These are phyloP conservation scores for Aspergillus calidoustus DNA, from an alignment of 2,329 filamentous ascomycete genomes.

Conservation along the genomic window DNA sequence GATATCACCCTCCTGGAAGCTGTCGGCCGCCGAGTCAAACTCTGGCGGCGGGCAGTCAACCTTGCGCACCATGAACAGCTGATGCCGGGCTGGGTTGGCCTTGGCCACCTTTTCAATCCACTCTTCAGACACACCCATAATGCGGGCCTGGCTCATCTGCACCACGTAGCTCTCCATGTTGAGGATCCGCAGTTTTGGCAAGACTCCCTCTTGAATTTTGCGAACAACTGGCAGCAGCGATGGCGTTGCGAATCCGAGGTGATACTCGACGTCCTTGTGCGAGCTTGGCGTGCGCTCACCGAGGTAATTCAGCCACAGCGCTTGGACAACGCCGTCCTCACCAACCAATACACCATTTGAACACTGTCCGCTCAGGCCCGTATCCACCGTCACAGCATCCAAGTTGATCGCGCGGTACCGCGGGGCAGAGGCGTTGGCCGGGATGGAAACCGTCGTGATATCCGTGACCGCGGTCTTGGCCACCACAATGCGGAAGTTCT, in stretches of 20 bases:
- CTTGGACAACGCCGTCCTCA: conserved; percentile 89
- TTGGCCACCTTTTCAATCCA: conserved; percentile 91
- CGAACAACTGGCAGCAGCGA: conserved; percentile 86
- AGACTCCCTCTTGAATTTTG: conserved; percentile 78
- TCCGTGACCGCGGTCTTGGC: conserved; percentile 95
- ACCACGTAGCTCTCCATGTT: conserved; percentile 94
- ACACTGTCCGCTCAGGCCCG: conserved; percentile 85
- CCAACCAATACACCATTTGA: conserved; percentile 91
- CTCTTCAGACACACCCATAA: conserved; percentile 95
- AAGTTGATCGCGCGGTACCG: conserved; percentile 94
- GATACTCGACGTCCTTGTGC: conserved; percentile 93
- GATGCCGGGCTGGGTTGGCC: conserved; percentile 89
- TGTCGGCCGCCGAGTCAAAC: conserved; percentile 53
- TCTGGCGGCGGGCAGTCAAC: conserved; percentile 65
- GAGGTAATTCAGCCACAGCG: conserved; percentile 94
- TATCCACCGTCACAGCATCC: conserved; percentile 96
- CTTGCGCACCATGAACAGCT: conserved; percentile 98
- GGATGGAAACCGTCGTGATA: conserved; percentile 95
- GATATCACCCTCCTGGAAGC: conserved; percentile 87
- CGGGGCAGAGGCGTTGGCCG: conserved; percentile 87
- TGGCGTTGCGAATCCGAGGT: conserved; percentile 87
- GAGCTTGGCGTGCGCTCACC: conserved; percentile 80
- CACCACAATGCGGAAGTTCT: conserved; percentile 90
- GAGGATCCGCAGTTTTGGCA: conserved; percentile 83
- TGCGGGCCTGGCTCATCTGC: conserved; percentile 93